A percentile compares a stretch with the other conserved stretches of the same genome.
Evolutionary conservation across 192 early-diverging fungal species (phyloP).

Genomic region (Gonapodya prolifera): DNA sequence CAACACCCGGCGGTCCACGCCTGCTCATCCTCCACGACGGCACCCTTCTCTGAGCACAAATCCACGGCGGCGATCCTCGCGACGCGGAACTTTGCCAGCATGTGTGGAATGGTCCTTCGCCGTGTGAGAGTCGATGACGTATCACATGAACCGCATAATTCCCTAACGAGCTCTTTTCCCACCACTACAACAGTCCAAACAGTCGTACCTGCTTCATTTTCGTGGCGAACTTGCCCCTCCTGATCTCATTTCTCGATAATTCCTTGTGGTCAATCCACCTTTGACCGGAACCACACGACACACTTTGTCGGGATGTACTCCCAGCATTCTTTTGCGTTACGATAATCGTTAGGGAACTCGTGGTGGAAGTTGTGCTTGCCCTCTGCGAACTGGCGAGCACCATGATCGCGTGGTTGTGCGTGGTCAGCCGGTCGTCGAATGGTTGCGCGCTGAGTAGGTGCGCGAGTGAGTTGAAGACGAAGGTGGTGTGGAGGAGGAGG

Average conservation of each 20-base stretch:
- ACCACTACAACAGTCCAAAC: too few relatives aligned
- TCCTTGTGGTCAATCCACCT: slow-evolving; percentile 52
- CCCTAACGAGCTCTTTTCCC: too few relatives aligned
- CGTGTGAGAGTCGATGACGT: too few relatives aligned
- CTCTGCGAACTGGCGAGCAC: slow-evolving; percentile 62
- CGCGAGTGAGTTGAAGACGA: slow-evolving; percentile 73
- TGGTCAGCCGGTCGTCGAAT: slow-evolving; percentile 71
- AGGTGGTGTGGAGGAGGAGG: slow-evolving; percentile 73
- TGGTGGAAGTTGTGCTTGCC: slow-evolving; percentile 83
- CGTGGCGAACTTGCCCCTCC: slow-evolving; percentile 67
- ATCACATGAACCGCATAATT: too few relatives aligned
- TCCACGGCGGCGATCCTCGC: too few relatives aligned
- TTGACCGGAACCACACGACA: slow-evolving; percentile 46
- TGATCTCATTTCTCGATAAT: slow-evolving; percentile 66
- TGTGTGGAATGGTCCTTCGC: too few relatives aligned
- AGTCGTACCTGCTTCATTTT: slow-evolving; percentile 59
- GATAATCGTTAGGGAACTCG: slow-evolving; percentile 75
- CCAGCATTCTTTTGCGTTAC: slow-evolving; percentile 60
- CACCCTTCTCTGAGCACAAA: too few relatives aligned
- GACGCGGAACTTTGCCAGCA: too few relatives aligned
- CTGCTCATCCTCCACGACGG: too few relatives aligned
- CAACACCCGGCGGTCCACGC: too few relatives aligned
- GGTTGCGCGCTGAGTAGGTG: slow-evolving; percentile 58
- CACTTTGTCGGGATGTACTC: slow-evolving; percentile 81
- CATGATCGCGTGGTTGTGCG: slow-evolving; percentile 66